These are phyloP conservation scores for Trametes maxima DNA, from an alignment of 768 basidiomycete species.

Conservation along the genomic window DNA sequence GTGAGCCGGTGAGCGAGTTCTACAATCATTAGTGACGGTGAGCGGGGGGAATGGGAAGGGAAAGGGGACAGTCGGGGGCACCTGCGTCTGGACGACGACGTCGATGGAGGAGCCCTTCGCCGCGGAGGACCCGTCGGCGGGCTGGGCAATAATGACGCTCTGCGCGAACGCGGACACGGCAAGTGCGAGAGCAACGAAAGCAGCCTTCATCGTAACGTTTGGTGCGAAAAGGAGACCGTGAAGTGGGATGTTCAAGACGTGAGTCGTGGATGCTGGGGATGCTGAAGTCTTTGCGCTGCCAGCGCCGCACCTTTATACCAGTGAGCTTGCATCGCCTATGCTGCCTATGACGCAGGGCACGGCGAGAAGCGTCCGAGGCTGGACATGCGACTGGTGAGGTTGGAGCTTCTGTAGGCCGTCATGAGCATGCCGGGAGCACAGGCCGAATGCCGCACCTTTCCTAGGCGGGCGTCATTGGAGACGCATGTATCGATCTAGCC, in stretches of 20 bases:
- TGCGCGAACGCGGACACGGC: background rate
- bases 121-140: background rate
- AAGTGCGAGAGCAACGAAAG: background rate
- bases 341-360: no score
- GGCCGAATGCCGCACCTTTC: no score
- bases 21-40: background rate
- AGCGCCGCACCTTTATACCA: no score
- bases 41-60: background rate
- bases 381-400: no score
- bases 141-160: background rate
- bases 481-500: no score
- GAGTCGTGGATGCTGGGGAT: background rate
- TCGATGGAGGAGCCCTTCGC: background rate
- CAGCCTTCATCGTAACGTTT: background rate
- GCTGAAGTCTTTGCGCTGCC: no score
- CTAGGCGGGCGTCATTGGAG: no score
- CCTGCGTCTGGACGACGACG: conserved; percentile 1
- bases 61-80: background rate
- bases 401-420: no score
- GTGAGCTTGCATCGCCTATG: no score
- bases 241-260: background rate
- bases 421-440: no score
- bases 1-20: conserved; percentile 1
- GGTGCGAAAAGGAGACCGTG: background rate
- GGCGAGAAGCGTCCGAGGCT: no score